Evolutionary conservation across 805 yeast genomes (phyloP).

Genomic region (Blastobotrys terrestris): DNA sequence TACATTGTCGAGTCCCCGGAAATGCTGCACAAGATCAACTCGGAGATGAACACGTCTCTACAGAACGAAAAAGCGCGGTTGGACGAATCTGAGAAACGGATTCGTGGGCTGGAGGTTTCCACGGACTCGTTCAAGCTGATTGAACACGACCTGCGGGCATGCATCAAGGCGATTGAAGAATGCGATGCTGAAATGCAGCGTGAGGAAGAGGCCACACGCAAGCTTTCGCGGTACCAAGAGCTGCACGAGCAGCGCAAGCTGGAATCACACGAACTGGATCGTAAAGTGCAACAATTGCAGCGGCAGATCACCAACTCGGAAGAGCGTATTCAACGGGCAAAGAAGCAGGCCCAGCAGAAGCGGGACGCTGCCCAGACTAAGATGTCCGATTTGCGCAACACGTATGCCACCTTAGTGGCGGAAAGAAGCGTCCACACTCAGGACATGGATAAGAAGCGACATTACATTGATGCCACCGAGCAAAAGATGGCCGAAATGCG

Average conservation of each 20-base stretch:
- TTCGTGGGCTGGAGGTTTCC: conserved; percentile 47
- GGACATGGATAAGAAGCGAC: conserved; percentile 43
- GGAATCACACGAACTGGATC: conserved; percentile 36
- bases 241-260: conserved; percentile 35
- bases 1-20: conserved; percentile 59
- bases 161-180: conserved; percentile 44
- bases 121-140: conserved; percentile 53
- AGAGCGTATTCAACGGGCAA: conserved; percentile 42
- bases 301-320: conserved; percentile 44
- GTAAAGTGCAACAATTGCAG: conserved; percentile 42
- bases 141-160: conserved; percentile 40
- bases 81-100: conserved; percentile 39
- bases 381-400: conserved; percentile 39
- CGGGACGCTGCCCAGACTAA: conserved; percentile 35
- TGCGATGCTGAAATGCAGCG: conserved; percentile 40
- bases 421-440: conserved; percentile 42
- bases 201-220: conserved; percentile 37
- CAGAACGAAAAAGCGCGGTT: conserved; percentile 36
- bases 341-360: conserved; percentile 41
- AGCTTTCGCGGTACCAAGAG: conserved; percentile 37
- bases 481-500: conserved; percentile 36
- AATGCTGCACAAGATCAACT: conserved; percentile 45
- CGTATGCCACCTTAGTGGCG: conserved; percentile 43
- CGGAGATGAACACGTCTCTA: conserved; percentile 44
- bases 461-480: conserved; percentile 41